Percentiles rank a stretch among this genome's conserved stretches.
Evolutionary conservation across 208 protist genomes (phyloP).

Genomic region (Leishmania lainsoni): DNA sequence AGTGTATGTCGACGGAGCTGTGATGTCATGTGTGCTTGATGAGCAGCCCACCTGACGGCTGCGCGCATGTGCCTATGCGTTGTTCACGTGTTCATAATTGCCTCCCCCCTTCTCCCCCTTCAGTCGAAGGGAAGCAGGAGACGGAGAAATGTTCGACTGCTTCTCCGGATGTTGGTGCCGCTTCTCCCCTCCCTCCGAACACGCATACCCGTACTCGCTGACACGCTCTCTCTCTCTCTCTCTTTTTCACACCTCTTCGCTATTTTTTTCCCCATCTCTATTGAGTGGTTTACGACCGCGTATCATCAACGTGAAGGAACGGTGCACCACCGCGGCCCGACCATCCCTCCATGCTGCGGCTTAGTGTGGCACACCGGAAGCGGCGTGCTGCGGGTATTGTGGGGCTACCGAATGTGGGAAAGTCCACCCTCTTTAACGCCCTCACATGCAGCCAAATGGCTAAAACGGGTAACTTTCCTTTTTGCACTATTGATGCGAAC

Average conservation of each 20-base stretch:
- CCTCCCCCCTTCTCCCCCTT: not conserved
- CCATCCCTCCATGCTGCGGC: constrained; percentile 21
- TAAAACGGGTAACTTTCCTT: constrained; percentile 94
- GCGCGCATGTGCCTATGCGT: not conserved
- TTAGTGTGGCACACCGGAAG: constrained; percentile 18
- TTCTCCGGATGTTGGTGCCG: too few relatives aligned
- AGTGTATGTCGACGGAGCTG: too few relatives aligned
- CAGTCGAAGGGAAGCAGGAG: not conserved
- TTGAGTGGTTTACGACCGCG: not conserved
- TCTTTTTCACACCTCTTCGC: not conserved
- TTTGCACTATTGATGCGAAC: constrained; percentile 94
- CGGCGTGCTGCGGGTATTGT: constrained; percentile 86
- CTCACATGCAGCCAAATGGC: constrained; percentile 87
- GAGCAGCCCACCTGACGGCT: not conserved
- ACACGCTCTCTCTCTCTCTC: not conserved
- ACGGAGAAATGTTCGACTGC: not conserved
- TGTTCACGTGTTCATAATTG: not conserved
- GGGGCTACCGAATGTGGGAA: constrained; percentile 91
- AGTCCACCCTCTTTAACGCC: constrained; percentile 94
- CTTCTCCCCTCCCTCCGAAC: too few relatives aligned
- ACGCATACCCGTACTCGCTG: not conserved
- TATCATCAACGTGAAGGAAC: not conserved
- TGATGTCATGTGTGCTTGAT: too few relatives aligned
- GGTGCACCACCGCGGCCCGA: not conserved
- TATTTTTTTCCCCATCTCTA: not conserved